Evolutionary conservation across 148 eudicot species (phyloP).

Genomic region (Dianthus caryophyllus): DNA sequence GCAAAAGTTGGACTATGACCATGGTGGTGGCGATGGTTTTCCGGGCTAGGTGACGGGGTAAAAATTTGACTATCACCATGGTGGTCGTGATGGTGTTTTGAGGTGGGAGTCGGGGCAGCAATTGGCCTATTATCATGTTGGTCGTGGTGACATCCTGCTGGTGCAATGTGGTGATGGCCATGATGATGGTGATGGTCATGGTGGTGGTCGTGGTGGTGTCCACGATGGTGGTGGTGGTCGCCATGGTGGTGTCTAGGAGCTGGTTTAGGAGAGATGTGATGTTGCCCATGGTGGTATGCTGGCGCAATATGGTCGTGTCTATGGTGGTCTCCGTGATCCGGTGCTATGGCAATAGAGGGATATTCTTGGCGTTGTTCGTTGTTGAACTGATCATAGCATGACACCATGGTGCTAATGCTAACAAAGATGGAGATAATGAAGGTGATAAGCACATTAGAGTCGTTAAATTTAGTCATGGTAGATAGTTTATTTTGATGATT

Average conservation of each 20-base stretch:
- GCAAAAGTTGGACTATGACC: not conserved
- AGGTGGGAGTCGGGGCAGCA: not conserved
- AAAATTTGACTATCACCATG: not conserved
- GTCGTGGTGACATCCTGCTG: not conserved
- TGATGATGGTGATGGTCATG: not conserved
- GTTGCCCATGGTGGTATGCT: not conserved
- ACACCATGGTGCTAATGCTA: not conserved
- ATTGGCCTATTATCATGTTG: not conserved
- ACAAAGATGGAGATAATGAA: constrained; percentile 2
- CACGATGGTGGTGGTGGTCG: not conserved
- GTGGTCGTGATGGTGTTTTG: not conserved
- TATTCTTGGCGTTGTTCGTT: too few relatives aligned
- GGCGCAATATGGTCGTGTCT: too few relatives aligned
- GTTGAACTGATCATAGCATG: not conserved
- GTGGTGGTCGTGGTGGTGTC: constrained; percentile 2
- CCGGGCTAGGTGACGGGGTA: constrained; percentile 17
- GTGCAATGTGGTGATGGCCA: not conserved
- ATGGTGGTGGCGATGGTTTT: not conserved
- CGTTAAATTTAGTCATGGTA: constrained; percentile 5
- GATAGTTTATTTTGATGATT: too few relatives aligned
- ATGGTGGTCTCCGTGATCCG: too few relatives aligned
- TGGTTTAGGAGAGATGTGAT: too few relatives aligned
- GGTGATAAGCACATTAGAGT: not conserved
- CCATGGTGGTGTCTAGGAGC: not conserved
- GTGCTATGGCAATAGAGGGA: too few relatives aligned